A percentile compares a stretch with the other conserved stretches of the same genome.
phyloP scores from a whole-genome alignment of 805 yeast genomes.

The Metschnikowia cerradonensis region DNA sequence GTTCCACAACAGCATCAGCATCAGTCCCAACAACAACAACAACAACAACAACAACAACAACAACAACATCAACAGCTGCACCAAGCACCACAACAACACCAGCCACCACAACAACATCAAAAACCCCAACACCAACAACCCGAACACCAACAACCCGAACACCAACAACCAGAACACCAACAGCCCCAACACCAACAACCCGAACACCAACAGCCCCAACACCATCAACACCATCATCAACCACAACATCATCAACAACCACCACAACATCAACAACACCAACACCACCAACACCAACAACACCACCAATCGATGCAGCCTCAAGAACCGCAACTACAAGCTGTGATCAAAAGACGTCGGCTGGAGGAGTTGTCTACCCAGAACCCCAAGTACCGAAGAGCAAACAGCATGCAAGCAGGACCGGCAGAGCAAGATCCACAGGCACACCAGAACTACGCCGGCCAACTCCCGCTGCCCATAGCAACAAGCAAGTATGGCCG shows the following conservation, averaged over 20 bases:
- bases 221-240: slow-evolving; percentile 5
- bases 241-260: neutral
- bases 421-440: neutral
- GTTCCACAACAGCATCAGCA: slow-evolving; percentile 6
- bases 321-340: neutral
- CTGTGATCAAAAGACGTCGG: neutral
- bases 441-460: slow-evolving; percentile 8
- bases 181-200: slow-evolving; percentile 2
- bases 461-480: neutral
- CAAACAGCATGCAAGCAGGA: neutral
- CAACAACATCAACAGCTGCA: slow-evolving; percentile 6
- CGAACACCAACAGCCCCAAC: neutral
- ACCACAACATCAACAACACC: neutral
- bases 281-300: neutral
- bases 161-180: neutral
- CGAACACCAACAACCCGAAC: neutral
- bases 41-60: neutral
- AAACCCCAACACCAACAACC: slow-evolving; percentile 4
- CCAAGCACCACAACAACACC: slow-evolving; percentile 4
- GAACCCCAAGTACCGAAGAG: neutral
- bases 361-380: neutral
- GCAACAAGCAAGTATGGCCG: neutral
- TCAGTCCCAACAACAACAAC: slow-evolving; percentile 1
- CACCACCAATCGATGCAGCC: neutral
- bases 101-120: slow-evolving; percentile 1